These are phyloP conservation scores for Scedosporium boydii DNA, from an alignment of 2,329 filamentous ascomycete genomes.

Conservation along the genomic window DNA sequence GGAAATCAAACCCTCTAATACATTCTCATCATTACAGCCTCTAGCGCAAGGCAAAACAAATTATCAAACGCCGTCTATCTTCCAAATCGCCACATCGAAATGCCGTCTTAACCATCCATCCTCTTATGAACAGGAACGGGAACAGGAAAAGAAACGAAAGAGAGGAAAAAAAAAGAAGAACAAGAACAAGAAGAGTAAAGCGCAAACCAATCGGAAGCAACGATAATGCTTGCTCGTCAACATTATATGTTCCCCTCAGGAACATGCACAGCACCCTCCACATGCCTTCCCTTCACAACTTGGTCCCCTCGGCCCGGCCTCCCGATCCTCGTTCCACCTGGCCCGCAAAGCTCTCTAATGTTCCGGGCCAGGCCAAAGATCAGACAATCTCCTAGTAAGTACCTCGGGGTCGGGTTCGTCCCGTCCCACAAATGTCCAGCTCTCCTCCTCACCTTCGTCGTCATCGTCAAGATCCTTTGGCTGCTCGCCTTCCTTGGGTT, in stretches of 20 bases:
- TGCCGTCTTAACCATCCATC: too few species aligned
- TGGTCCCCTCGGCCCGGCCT: not conserved
- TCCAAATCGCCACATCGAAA: not conserved
- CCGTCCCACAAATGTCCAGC: constrained; percentile 80
- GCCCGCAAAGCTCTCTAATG: not conserved
- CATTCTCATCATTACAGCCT: not conserved
- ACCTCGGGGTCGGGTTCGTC: constrained; percentile 36
- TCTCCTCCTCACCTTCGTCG: constrained; percentile 64
- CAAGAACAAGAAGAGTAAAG: not conserved
- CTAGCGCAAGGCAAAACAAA: not conserved
- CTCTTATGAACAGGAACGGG: too few species aligned
- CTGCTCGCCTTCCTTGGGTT: constrained; percentile 21
- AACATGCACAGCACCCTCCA: not conserved
- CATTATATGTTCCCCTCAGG: too few species aligned
- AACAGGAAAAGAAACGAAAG: not conserved
- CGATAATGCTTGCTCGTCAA: too few species aligned
- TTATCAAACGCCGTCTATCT: not conserved
- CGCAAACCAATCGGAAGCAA: not conserved
- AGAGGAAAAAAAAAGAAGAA: not conserved
- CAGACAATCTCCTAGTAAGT: constrained; percentile 27
- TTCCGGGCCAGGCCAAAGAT: constrained; percentile 8
- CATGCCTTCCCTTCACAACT: not conserved
- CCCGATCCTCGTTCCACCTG: not conserved
- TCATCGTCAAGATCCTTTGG: constrained; percentile 29
- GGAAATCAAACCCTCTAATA: not conserved